Percentiles rank a stretch among this genome's conserved stretches.
These are phyloP conservation scores for Aspergillus sp. DNA, from an alignment of 2,329 filamentous ascomycete species.

Conservation along the genomic window DNA sequence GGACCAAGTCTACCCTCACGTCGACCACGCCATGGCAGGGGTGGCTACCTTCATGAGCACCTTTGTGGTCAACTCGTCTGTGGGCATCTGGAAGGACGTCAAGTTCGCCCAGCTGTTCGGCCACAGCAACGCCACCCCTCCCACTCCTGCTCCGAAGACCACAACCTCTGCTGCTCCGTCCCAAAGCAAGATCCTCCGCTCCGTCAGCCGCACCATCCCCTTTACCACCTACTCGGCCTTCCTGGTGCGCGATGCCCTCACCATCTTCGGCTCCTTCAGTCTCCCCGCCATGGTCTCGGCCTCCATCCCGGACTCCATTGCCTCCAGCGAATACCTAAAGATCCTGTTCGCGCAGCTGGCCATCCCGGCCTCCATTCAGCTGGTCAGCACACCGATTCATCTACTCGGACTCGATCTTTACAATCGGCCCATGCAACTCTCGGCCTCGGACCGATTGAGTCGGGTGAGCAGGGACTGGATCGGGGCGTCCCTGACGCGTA, in stretches of 20 bases:
- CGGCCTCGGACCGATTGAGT: constrained; percentile 58
- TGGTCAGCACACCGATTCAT: constrained; percentile 79
- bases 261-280: constrained; percentile 64
- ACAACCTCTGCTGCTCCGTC: constrained; percentile 6
- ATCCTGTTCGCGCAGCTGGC: constrained; percentile 64
- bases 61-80: constrained; percentile 34
- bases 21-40: constrained; percentile 56
- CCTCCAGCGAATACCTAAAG: constrained; percentile 24
- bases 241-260: constrained; percentile 75
- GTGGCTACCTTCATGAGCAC: constrained; percentile 65
- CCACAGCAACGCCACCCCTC: constrained; percentile 3
- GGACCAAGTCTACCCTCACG: constrained; percentile 58
- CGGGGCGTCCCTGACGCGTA: constrained; percentile 69
- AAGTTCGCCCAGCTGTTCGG: constrained; percentile 68
- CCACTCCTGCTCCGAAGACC: constrained; percentile 6
- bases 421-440: constrained; percentile 59
- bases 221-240: constrained; percentile 61
- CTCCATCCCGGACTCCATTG: constrained; percentile 25
- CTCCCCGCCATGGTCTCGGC: constrained; percentile 27
- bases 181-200: constrained; percentile 13
- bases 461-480: constrained; percentile 73
- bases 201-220: constrained; percentile 52
- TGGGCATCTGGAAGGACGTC: constrained; percentile 36
- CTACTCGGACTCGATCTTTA: constrained; percentile 82
- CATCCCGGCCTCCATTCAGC: constrained; percentile 74